A percentile compares a stretch with the other conserved stretches of the same genome.
Conservation (phyloP, 139 green algal species). For the Volvox reticuliferus region DNA sequence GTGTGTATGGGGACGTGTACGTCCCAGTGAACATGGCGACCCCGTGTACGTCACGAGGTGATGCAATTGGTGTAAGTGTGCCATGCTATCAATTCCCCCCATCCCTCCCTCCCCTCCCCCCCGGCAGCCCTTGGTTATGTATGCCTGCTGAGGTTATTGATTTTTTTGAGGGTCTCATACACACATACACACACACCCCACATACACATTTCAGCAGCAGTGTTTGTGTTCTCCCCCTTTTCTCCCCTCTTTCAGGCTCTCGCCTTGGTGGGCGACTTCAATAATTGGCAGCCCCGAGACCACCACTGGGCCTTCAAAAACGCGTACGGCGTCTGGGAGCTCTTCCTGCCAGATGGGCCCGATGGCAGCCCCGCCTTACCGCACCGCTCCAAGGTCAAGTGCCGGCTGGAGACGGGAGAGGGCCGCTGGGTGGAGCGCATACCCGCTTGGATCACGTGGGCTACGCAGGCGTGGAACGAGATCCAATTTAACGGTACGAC, state of each 20-base stretch:
- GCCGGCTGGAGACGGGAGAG: slow-evolving; percentile 80
- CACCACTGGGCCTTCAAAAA: slow-evolving; percentile 89
- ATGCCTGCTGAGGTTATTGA: too few species aligned
- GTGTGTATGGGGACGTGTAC: too few species aligned
- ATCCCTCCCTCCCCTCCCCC: too few species aligned
- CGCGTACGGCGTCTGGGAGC: slow-evolving; percentile 86
- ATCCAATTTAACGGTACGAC: slow-evolving; percentile 89
- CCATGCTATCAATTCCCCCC: too few species aligned
- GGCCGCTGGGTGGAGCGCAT: slow-evolving; percentile 93
- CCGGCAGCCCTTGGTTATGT: too few species aligned
- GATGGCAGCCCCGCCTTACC: slow-evolving; percentile 83
- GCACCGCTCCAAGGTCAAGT: slow-evolving; percentile 87
- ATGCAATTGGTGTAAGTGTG: too few species aligned
- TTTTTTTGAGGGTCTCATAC: too few species aligned
- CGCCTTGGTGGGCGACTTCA: slow-evolving; percentile 96
- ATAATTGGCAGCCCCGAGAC: slow-evolving; percentile 86
- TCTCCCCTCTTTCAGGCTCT: slow-evolving; percentile 67
- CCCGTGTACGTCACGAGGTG: too few species aligned
- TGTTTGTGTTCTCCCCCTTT: background rate
- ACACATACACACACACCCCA: too few species aligned
- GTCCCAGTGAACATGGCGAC: too few species aligned
- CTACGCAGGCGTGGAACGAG: slow-evolving; percentile 94
- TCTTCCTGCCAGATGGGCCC: slow-evolving; percentile 88
- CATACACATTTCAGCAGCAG: too few species aligned
- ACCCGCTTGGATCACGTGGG: slow-evolving; percentile 95